Base-by-base conservation (phyloP, 1,284 basidiomycete genomes). In the Cutaneotrichosporon sp. region DNA sequence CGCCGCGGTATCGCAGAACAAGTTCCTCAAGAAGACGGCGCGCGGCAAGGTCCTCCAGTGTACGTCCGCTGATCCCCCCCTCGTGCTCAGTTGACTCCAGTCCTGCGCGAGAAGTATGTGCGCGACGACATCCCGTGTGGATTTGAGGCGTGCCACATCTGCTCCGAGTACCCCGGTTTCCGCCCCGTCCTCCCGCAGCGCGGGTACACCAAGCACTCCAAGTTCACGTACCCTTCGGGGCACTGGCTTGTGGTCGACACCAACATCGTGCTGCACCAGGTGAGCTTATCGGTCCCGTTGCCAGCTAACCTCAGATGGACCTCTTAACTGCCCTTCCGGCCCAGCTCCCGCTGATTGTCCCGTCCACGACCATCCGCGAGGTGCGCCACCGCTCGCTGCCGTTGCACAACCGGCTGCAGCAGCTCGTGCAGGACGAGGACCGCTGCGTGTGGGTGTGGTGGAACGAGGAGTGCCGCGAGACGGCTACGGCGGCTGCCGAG, bases 331-430 rank as follows among this genome's bases (percentile, higher is more conserved):
- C 90, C 0, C 80, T 88, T 1, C 91, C 97, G 66, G 67, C 76
- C 4, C 83, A 81, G 0, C 82, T 90, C 0, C 90, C 91, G 0
- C 86, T 97, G 58, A 88, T 99, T 56, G 82, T 99, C 13, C 85
- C 97, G 1, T 97, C 99, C 78, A 99, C 95, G 0, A 94, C 97
- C 1, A 82, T 97, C 54, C 92, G 97, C 69, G 97, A 99, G 85
- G 93, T 97, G 62, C 85, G 95, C 59, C 95, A 99, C 78, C 86
- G 95, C 29, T 95, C 92, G 0, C 80, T 99, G 33, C 97, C 97
- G 1, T 82, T 99, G 18, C 94, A 92, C 80, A 97, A 95, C 76
- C 88, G 93, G 27, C 83, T 97, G 60, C 92, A 91, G 69, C 86
- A 89, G 1, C 82, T 97, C 36, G 83, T 89, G 29, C 88, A 86